Conservation (phyloP, 2,329 filamentous ascomycete genomes). For the Arthrobotrys conoides region DNA sequence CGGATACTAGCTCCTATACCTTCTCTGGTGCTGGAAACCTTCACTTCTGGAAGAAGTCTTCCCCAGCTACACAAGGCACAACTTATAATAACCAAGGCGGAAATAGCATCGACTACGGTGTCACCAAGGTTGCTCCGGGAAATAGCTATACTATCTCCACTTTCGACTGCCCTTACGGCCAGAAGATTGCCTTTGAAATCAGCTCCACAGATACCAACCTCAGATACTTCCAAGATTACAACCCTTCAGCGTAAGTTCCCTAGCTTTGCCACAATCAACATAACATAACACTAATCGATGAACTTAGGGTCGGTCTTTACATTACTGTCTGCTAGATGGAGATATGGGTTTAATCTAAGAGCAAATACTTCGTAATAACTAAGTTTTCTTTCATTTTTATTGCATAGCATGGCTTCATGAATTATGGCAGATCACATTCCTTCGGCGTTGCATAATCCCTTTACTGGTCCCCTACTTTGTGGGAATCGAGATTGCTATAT, state of each 20-base stretch:
- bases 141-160: slow-evolving; percentile 72
- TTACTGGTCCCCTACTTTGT: neutral
- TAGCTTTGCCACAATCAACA: neutral
- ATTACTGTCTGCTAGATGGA: slow-evolving; percentile 44
- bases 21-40: slow-evolving; percentile 72
- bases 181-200: slow-evolving; percentile 72
- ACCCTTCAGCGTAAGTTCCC: slow-evolving; percentile 66
- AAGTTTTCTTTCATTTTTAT: neutral
- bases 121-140: slow-evolving; percentile 70
- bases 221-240: slow-evolving; percentile 77
- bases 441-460: slow-evolving; percentile 41
- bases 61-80: slow-evolving; percentile 70
- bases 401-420: slow-evolving; percentile 41
- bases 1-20: slow-evolving; percentile 74
- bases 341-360: neutral
- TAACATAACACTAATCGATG: slow-evolving; percentile 4
- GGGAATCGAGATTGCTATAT: slow-evolving; percentile 4
- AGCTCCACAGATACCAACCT: slow-evolving; percentile 71
- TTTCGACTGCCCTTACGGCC: slow-evolving; percentile 72
- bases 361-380: neutral
- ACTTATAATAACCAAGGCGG: slow-evolving; percentile 72
- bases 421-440: slow-evolving; percentile 45
- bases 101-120: slow-evolving; percentile 68
- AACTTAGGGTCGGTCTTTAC: slow-evolving; percentile 47
- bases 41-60: slow-evolving; percentile 71